Percentiles rank a stretch among this genome's conserved stretches.
Conservation (phyloP, 2,329 filamentous ascomycete genomes). For the Amylocarpus encephaloides region DNA sequence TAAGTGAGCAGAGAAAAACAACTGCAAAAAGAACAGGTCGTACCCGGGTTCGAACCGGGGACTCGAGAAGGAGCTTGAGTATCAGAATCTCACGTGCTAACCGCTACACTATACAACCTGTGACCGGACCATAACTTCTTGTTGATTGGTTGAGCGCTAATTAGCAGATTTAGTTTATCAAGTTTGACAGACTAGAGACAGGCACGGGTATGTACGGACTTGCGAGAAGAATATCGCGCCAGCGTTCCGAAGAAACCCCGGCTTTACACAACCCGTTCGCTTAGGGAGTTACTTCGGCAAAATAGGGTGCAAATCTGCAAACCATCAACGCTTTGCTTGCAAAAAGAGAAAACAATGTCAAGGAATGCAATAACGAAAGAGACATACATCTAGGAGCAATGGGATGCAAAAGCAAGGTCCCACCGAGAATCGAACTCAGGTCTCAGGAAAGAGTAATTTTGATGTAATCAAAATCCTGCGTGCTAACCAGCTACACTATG, state of each 20-base stretch:
- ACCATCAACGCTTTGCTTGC: background rate
- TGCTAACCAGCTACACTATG: conserved; percentile 1
- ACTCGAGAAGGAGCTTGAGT: conserved; percentile 6
- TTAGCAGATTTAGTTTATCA: background rate
- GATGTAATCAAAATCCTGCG: background rate
- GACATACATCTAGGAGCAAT: background rate
- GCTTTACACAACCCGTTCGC: no score
- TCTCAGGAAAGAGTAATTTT: background rate
- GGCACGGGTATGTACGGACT: no score
- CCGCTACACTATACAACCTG: conserved; percentile 20
- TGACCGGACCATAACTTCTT: background rate
- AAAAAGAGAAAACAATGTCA: background rate
- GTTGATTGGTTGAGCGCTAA: background rate
- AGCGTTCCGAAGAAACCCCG: background rate
- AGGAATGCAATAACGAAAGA: background rate
- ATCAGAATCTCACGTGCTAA: conserved; percentile 19
- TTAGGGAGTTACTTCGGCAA: no score
- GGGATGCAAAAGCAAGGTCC: background rate
- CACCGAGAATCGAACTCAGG: conserved; percentile 1
- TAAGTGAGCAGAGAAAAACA: background rate
- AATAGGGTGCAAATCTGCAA: no score
- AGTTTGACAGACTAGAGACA: background rate
- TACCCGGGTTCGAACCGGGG: conserved; percentile 14
- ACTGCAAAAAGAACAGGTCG: conserved; percentile 4
- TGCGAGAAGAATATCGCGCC: no score